Conservation (phyloP, 805 yeast species). For the Blastobotrys muscicola region DNA sequence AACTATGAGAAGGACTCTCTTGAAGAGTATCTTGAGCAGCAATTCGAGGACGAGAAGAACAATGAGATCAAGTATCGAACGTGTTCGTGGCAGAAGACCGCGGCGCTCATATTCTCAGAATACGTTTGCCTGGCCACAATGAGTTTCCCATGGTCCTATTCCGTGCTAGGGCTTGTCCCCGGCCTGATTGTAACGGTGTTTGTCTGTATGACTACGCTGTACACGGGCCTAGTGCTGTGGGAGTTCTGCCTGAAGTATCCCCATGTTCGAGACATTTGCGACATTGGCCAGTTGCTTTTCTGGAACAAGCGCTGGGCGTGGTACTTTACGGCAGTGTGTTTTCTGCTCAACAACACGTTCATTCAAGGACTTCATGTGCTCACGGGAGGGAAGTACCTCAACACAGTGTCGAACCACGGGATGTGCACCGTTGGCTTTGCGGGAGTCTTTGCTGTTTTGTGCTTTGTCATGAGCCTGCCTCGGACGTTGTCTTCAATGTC, state of each 20-base stretch:
- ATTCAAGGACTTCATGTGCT: conserved; percentile 52
- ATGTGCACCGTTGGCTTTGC: conserved; percentile 45
- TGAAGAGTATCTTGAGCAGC: conserved; percentile 10
- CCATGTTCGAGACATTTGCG: conserved; percentile 43
- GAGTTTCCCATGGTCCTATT: conserved; percentile 61
- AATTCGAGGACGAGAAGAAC: conserved; percentile 11
- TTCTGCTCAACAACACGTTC: conserved; percentile 45
- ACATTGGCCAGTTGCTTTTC: conserved; percentile 48
- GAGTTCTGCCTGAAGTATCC: conserved; percentile 49
- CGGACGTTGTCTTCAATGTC: conserved; percentile 48
- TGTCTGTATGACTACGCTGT: conserved; percentile 41
- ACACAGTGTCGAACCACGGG: conserved; percentile 42
- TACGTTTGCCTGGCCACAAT: conserved; percentile 53
- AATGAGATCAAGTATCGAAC: conserved; percentile 37
- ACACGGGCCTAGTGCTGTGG: conserved; percentile 46
- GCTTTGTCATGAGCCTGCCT: conserved; percentile 45
- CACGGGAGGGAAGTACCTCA: conserved; percentile 51
- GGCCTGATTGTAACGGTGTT: conserved; percentile 46
- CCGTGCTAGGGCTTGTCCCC: conserved; percentile 49
- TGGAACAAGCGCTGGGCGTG: conserved; percentile 44
- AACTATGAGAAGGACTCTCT: not conserved
- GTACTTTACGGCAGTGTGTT: conserved; percentile 48
- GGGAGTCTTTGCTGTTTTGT: conserved; percentile 40
- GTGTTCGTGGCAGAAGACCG: conserved; percentile 51
- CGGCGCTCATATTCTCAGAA: conserved; percentile 51